Evolutionary conservation across 1,139 yeast species (phyloP).

Genomic region (Geotrichum aggregatum): DNA sequence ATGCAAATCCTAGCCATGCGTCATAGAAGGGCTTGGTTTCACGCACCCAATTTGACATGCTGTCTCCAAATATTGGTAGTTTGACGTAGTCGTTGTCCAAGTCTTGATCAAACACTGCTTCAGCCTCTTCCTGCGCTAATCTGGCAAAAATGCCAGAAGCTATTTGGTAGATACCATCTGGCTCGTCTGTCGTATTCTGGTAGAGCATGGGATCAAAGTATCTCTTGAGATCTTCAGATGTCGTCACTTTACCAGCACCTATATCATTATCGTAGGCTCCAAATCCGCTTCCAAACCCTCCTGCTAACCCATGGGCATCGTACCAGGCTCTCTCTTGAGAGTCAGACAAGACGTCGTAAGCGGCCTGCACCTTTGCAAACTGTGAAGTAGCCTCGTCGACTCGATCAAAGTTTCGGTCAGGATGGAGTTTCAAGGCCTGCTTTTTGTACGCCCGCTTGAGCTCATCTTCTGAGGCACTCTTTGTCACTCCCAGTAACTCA

Average conservation of each 20-base stretch:
- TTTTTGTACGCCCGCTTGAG: constrained; percentile 88
- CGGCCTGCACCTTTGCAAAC: constrained; percentile 80
- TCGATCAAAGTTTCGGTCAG: constrained; percentile 74
- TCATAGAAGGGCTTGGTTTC: constrained; percentile 67
- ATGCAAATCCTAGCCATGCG: constrained; percentile 67
- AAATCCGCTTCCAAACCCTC: constrained; percentile 44
- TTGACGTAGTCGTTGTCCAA: constrained; percentile 30
- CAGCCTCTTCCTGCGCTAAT: constrained; percentile 76
- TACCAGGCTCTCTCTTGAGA: constrained; percentile 96
- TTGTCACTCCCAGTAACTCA: constrained; percentile 67
- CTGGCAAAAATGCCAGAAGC: constrained; percentile 65
- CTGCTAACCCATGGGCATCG: constrained; percentile 66
- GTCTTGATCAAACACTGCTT: constrained; percentile 53
- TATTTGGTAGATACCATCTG: constrained; percentile 63
- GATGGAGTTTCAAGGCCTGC: constrained; percentile 85
- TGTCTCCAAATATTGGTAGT: constrained; percentile 71
- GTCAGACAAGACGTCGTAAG: constrained; percentile 86
- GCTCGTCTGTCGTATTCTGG: constrained; percentile 51
- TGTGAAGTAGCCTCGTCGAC: constrained; percentile 77
- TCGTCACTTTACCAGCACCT: constrained; percentile 46
- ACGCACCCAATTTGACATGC: constrained; percentile 54
- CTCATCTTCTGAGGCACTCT: constrained; percentile 63
- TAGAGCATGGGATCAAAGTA: constrained; percentile 72
- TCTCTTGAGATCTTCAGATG: constrained; percentile 63
- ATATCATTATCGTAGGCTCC: constrained; percentile 10